phyloP scores from a whole-genome alignment of 2,329 filamentous ascomycete genomes.

The Penicillium sp. region DNA sequence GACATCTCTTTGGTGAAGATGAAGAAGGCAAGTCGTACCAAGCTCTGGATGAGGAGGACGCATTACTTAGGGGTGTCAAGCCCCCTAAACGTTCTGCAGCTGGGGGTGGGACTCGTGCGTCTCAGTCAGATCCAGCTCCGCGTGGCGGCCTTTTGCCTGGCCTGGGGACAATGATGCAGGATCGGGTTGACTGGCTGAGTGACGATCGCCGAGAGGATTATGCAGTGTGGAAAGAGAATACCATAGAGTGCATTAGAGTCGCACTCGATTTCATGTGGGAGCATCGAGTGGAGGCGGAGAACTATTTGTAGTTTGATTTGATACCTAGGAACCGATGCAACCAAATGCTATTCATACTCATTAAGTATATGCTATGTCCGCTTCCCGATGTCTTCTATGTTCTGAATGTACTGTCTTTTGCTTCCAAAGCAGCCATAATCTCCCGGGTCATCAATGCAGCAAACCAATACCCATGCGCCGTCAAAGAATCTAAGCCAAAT shows the following conservation, averaged over 20 bases:
- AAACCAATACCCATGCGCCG: conserved; percentile 3
- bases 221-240: conserved; percentile 42
- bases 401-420: not conserved
- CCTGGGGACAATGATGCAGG: conserved; percentile 51
- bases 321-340: conserved; percentile 22
- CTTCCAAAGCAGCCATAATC: conserved; percentile 4
- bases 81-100: conserved; percentile 28
- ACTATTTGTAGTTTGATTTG: conserved; percentile 14
- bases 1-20: conserved; percentile 35
- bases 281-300: too few species aligned
- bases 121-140: conserved; percentile 17
- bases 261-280: too few species aligned
- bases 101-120: conserved; percentile 11
- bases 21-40: conserved; percentile 35
- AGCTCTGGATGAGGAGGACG: conserved; percentile 33
- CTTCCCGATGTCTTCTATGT: not conserved
- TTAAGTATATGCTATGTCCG: not conserved
- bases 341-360: not conserved
- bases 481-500: not conserved
- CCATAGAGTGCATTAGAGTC: too few species aligned
- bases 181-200: conserved; percentile 47
- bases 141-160: conserved; percentile 44
- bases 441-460: not conserved
- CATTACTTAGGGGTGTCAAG: conserved; percentile 20
- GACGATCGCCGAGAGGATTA: conserved; percentile 44